A percentile compares a stretch with the other conserved stretches of the same genome.
Evolutionary conservation across 2,329 filamentous ascomycete species (phyloP).

Genomic region (Stylonectria norvegica): DNA sequence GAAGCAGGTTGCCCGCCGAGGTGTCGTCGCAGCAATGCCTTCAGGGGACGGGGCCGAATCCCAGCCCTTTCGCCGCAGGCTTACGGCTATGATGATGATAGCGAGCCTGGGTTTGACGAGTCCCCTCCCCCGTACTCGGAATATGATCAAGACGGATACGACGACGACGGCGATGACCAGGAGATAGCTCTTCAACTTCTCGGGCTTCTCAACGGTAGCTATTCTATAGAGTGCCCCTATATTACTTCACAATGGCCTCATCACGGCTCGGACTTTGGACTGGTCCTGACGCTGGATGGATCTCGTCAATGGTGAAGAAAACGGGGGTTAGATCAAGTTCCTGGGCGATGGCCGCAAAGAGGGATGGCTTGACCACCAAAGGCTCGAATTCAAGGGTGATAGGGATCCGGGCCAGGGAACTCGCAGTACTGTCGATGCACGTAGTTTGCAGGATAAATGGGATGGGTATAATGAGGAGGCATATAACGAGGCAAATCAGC

Average conservation of each 20-base stretch:
- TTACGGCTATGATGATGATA: neutral
- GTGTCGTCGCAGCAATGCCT: slow-evolving; percentile 21
- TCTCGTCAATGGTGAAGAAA: slow-evolving; percentile 34
- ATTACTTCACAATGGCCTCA: slow-evolving; percentile 27
- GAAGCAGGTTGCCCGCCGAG: slow-evolving; percentile 17
- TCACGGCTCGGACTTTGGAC: slow-evolving; percentile 24
- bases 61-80: slow-evolving; percentile 2
- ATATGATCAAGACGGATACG: slow-evolving; percentile 4
- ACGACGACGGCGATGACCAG: neutral
- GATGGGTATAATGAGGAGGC: slow-evolving; percentile 26
- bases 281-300: slow-evolving; percentile 39
- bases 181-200: slow-evolving; percentile 24
- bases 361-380: slow-evolving; percentile 28
- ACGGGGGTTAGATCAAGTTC: slow-evolving; percentile 35
- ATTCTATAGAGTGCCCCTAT: slow-evolving; percentile 33
- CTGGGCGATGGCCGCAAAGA: slow-evolving; percentile 36
- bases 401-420: slow-evolving; percentile 27
- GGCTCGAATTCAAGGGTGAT: slow-evolving; percentile 27
- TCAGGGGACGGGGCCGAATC: slow-evolving; percentile 21
- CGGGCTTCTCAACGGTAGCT: slow-evolving; percentile 44
- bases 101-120: neutral
- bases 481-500: too few relatives aligned
- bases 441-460: slow-evolving; percentile 27
- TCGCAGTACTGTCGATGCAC: slow-evolving; percentile 27
- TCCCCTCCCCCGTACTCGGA: slow-evolving; percentile 19